Conservation (phyloP, 805 yeast species). For the Tetrapisispora taiwanensis region DNA sequence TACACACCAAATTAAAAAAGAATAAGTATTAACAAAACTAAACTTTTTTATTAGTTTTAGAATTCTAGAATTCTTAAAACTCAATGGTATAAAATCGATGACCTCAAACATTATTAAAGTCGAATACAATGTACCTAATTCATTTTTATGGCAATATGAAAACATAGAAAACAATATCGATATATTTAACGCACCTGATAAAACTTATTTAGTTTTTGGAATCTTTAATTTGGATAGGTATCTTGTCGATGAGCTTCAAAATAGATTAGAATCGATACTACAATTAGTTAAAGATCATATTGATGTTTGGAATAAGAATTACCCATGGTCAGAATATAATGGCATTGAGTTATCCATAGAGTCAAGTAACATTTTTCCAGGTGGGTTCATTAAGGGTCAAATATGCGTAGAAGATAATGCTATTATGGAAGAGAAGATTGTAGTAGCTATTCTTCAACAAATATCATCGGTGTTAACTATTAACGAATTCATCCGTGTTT, state of each 20-base stretch:
- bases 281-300: slow-evolving; percentile 5
- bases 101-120: background rate
- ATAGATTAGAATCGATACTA: slow-evolving; percentile 1
- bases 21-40: no score
- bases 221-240: slow-evolving; percentile 20
- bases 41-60: no score
- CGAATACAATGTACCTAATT: background rate
- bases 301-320: slow-evolving; percentile 31
- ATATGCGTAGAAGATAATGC: slow-evolving; percentile 35
- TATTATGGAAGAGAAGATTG: slow-evolving; percentile 37
- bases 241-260: background rate
- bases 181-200: slow-evolving; percentile 13
- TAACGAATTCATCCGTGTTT: slow-evolving; percentile 35
- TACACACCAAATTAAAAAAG: no score
- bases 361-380: background rate
- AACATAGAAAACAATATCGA: slow-evolving; percentile 9
- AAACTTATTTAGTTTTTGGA: slow-evolving; percentile 22
- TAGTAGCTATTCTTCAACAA: slow-evolving; percentile 32
- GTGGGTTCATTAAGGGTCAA: slow-evolving; percentile 23
- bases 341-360: slow-evolving; percentile 18
- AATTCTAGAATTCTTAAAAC: no score
- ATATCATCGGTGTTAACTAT: slow-evolving; percentile 24
- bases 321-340: slow-evolving; percentile 35
- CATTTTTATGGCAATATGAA: slow-evolving; percentile 21
- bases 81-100: background rate